phyloP scores from a whole-genome alignment of 1,284 basidiomycete species.

The Blastosporella zonata region DNA sequence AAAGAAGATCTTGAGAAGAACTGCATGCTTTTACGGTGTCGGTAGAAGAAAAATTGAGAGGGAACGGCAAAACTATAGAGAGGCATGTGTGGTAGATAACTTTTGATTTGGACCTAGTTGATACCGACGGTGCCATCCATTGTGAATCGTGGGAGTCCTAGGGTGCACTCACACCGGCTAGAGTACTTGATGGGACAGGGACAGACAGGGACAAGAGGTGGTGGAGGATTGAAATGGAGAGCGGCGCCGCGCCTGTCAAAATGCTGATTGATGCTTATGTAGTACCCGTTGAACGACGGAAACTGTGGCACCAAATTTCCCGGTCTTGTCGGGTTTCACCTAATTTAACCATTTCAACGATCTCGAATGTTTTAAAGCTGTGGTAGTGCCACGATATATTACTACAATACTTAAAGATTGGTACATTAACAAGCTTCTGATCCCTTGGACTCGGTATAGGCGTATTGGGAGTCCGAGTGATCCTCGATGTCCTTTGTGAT shows the following conservation, averaged over 20 bases:
- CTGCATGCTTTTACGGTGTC: not conserved
- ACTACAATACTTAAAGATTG: not conserved
- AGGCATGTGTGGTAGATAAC: not conserved
- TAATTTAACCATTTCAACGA: too few relatives aligned
- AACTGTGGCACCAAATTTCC: too few relatives aligned
- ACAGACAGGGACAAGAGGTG: not conserved
- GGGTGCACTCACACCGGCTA: not conserved
- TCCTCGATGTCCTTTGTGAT: conserved; percentile 9
- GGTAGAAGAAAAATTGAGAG: not conserved
- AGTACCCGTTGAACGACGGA: too few relatives aligned
- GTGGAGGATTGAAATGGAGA: not conserved
- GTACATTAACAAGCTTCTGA: not conserved
- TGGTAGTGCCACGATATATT: too few relatives aligned
- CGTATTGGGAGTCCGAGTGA: conserved; percentile 1
- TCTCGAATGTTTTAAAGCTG: too few relatives aligned
- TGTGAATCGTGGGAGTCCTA: not conserved
- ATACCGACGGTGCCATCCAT: too few relatives aligned
- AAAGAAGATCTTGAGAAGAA: not conserved
- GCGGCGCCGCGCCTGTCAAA: too few relatives aligned
- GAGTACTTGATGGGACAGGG: not conserved
- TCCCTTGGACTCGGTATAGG: not conserved
- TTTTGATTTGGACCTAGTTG: too few relatives aligned
- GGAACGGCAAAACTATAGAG: not conserved
- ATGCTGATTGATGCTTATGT: too few relatives aligned
- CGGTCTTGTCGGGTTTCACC: too few relatives aligned